Base-by-base conservation (phyloP, 225 moss, liverwort and hornwort genomes). In the Bryum argenteum region DNA sequence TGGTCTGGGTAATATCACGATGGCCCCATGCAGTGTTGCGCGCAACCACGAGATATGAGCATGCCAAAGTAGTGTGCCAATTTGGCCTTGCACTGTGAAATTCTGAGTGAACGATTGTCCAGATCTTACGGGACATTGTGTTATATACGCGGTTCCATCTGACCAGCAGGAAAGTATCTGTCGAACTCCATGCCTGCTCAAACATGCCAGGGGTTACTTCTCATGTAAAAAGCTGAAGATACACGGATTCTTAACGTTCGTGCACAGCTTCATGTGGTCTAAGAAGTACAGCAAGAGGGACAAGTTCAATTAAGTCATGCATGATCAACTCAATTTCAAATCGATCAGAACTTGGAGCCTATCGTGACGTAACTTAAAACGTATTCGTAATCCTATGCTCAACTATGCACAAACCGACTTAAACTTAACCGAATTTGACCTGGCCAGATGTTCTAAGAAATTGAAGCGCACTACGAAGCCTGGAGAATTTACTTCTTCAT, bases 21-120 rank as follows among this genome's bases (percentile, higher is more conserved):
- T 75, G 45, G 85, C 81, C 23, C 90, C 90, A 40, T 90, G 72
- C 38, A 88, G 59, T 63, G 86, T 88, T 42, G 90, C 65, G 24
- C 90, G 85, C 67, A 88, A 65, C 88, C 90, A 88, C 26, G 61
- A 83, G 62, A 88, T 78, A 63, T 91, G 88, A 58, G 90, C 86
- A 33, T 91, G 90, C 83, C 88, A 91, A 48, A 85, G 84, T 62
- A 86, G 71, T 17, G 88, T 88, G 43, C 88, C 88, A 42, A 65
- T 72, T 66, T 91, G 83, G 16, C 78, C 80, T 18, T 47, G 20
- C 40, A 90, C 79, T 45, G 79, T 75, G 74, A 88, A 88, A 56
- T 91, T 78, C 62, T 91, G 71, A 4, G 60, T 67, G 71, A 77
- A 82, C 21, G 75, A 79, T 28, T 87, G 58, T 58, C 82, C 82